A percentile compares a stretch with the other conserved stretches of the same genome.
Conservation (phyloP, 139 green algal genomes). For the Edaphochlamys debaryana region DNA sequence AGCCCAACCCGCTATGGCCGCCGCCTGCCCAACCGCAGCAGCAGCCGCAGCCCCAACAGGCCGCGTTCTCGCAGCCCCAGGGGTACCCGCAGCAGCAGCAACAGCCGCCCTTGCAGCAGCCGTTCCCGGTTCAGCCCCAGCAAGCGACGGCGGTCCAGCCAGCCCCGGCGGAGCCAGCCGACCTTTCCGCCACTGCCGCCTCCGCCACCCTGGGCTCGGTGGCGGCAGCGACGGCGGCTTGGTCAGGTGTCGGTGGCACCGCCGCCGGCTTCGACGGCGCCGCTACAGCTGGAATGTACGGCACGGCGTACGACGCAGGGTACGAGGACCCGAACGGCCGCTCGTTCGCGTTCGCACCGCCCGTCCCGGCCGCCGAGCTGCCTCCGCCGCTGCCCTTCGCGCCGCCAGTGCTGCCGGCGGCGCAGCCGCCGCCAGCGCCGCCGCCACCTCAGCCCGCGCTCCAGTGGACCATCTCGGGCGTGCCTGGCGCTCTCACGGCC, state of each 20-base stretch:
- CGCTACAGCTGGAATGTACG: too few relatives aligned
- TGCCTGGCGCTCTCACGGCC: too few relatives aligned
- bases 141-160: too few relatives aligned
- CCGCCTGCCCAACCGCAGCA: neutral
- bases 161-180: too few relatives aligned
- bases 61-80: neutral
- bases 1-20: neutral
- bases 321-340: neutral
- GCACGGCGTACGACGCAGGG: too few relatives aligned
- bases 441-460: neutral
- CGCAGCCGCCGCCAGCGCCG: neutral
- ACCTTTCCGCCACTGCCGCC: too few relatives aligned
- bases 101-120: neutral
- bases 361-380: neutral
- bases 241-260: too few relatives aligned
- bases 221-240: too few relatives aligned
- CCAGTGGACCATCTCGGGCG: constrained; percentile 19
- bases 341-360: constrained; percentile 13
- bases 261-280: too few relatives aligned
- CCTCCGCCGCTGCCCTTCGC: neutral
- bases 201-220: too few relatives aligned
- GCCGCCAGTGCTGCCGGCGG: neutral
- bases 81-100: neutral
- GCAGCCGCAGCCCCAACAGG: neutral
- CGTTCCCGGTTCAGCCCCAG: neutral